Base-by-base conservation (phyloP, 2,329 filamentous ascomycete species). In the Rhynchosporium agropyri region DNA sequence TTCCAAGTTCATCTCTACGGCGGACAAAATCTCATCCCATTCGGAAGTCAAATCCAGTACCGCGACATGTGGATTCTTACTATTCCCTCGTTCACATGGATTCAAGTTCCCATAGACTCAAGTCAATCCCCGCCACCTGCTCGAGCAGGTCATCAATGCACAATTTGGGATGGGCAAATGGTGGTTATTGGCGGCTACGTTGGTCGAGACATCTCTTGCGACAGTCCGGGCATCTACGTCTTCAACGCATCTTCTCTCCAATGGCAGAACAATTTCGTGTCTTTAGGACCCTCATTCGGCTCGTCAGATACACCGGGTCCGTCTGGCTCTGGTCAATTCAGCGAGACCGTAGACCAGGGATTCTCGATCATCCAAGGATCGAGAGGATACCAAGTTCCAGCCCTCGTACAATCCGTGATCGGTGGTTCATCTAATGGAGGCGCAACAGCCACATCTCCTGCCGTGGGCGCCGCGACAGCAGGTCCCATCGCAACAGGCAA, bases 1-100 rank as follows among this genome's bases (percentile, higher is more conserved):
- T 90, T 91, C 72, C 89, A 92, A 71, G 82, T 93, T 50, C 91
- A 92, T 76, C 83, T 92, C 77, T 92, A 89, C 71, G 90, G 89
- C 12, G 90, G 90, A 0, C 90, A 92, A 72, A 89, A 90, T 67
- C 79, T 92, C 0, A 80, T 84, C 31, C 89, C 89, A 0, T 83
- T 80, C 63, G 86, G 76, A 60, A 73, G 77, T 38, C 82, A 84
- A 73, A 79, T 75, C 0, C 82, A 84, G 69, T 90, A 91, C 74
- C 83, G 86, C 31, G 88, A 92, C 70, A 85, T 90, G 79, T 91
- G 88, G 84, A 90, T 91, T 65, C 78, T 92, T 33, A 88, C 87
- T 3, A 80, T 92, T 36, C 89, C 89, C 0, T 83, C 85, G 0
- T 92, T 92, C 72, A 89, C 85, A 7, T 91, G 89, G 89, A 86